These are phyloP conservation scores for Hippophae gyantsensis DNA, from an alignment of 306 rosid genomes.

Conservation along the genomic window DNA sequence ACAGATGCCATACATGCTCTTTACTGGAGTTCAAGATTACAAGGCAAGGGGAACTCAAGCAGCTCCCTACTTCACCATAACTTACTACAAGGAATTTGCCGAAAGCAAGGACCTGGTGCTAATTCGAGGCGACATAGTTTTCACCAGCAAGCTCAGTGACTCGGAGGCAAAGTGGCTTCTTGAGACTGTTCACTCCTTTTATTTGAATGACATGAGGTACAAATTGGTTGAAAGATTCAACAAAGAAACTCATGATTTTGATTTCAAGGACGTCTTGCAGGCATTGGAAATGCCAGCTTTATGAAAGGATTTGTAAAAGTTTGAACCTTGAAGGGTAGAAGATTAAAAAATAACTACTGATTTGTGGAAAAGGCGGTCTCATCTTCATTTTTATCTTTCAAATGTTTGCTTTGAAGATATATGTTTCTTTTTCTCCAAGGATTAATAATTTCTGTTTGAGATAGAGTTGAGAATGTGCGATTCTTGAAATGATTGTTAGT, in stretches of 20 bases:
- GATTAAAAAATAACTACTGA: too few relatives aligned
- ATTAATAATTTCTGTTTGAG: too few relatives aligned
- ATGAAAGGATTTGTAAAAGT: slow-evolving; percentile 14
- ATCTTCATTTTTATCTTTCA: too few relatives aligned
- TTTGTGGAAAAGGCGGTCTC: too few relatives aligned
- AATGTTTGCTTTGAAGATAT: too few relatives aligned
- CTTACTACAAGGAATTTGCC: slow-evolving; percentile 78
- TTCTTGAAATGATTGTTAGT: too few relatives aligned
- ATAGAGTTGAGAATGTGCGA: too few relatives aligned
- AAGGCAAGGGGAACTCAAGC: slow-evolving; percentile 94
- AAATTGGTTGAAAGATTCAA: slow-evolving; percentile 81
- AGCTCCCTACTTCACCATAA: slow-evolving; percentile 59
- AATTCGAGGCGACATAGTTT: slow-evolving; percentile 72
- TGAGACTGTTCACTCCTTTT: slow-evolving; percentile 74
- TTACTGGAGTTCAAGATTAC: slow-evolving; percentile 92
- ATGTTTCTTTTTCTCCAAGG: too few relatives aligned
- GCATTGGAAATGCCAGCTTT: slow-evolving; percentile 63
- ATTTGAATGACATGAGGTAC: slow-evolving; percentile 63
- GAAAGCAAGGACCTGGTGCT: slow-evolving; percentile 80
- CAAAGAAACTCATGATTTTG: slow-evolving; percentile 73
- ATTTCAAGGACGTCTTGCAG: slow-evolving; percentile 82
- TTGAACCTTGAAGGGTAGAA: too few relatives aligned
- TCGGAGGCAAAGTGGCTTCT: slow-evolving; percentile 74
- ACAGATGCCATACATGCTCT: slow-evolving; percentile 64
- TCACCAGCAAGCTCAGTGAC: slow-evolving; percentile 72